phyloP scores from a whole-genome alignment of 805 yeast genomes.

The Cyberlindnera xishuangbannaensis region DNA sequence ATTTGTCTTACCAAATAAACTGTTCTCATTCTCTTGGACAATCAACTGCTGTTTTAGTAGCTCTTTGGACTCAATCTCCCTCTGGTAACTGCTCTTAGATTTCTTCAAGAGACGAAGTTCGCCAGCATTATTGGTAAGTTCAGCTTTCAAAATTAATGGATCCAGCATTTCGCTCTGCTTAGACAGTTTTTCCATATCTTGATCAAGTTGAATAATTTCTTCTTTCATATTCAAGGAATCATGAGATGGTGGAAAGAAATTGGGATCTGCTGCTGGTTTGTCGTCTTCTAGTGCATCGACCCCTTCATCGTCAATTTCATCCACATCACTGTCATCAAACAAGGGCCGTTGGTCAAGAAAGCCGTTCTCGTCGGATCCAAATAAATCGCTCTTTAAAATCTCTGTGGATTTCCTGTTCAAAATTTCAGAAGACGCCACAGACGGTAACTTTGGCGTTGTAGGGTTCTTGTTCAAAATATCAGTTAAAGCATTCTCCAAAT shows the following conservation, averaged over 20 bases:
- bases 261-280: conserved; percentile 27
- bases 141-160: conserved; percentile 74
- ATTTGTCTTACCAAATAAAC: conserved; percentile 61
- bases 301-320: conserved; percentile 18
- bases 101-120: conserved; percentile 64
- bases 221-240: conserved; percentile 61
- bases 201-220: conserved; percentile 53
- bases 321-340: conserved; percentile 20
- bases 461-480: conserved; percentile 12
- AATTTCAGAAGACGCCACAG: conserved; percentile 5
- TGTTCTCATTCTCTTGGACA: conserved; percentile 77
- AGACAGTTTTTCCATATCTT: conserved; percentile 51
- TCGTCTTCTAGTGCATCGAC: conserved; percentile 18
- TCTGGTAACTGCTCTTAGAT: conserved; percentile 58
- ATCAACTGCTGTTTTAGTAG: conserved; percentile 72
- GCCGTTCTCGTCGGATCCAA: conserved; percentile 20
- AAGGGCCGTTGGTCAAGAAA: conserved; percentile 22
- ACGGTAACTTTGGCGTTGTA: conserved; percentile 2
- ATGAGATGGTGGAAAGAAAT: conserved; percentile 56
- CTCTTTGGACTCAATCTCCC: conserved; percentile 72
- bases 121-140: conserved; percentile 67
- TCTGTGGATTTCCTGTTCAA: conserved; percentile 4
- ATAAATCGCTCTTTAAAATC: conserved; percentile 18
- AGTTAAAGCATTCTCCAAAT: conserved; percentile 14
- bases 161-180: conserved; percentile 61